Base-by-base conservation (phyloP, 2,329 filamentous ascomycete genomes). In the Aspergillus clavatus region DNA sequence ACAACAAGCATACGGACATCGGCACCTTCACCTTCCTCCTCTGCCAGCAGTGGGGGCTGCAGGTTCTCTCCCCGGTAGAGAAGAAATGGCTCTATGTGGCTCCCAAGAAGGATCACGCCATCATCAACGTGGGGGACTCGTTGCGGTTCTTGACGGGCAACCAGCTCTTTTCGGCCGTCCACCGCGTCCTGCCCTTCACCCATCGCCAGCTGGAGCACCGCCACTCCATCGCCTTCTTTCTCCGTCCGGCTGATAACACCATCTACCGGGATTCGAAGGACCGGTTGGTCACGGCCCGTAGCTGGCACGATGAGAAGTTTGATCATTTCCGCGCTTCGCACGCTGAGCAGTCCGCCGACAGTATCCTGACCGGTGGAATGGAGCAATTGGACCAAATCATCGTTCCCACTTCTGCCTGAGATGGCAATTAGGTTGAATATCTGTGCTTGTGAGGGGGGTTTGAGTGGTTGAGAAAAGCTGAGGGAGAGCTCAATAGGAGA, bases 81-180 rank as follows among this genome's bases (percentile, higher is more conserved):
- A 64, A 68, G 24, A 69, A 73, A 56, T 79, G 77, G 69, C 71
- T 71, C 36, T 80, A 78, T 62, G 75, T 81, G 7, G 72, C 66
- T 46, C 78, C 79, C 40, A 72, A 70, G 55, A 58, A 63, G 0
- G 76, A 76, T 45, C 71, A 68, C 51, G 79, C 78, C 24, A 71
- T 82, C 56, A 69, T 81, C 53, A 76, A 82, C 61, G 74, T 82
- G 12, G 79, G 79, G 47, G 79, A 82, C 68, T 78, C 76, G 21
- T 69, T 82, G 50, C 73, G 35, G 1, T 38, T 42, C 8, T 38
- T 48, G 11, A 40, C 51, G 1, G 43, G 42, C 4, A 38, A 38
- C 3, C 12, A 19, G 8, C 33, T 52, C 3, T 22, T 16, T 1
- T 36, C 29, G 3, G 35, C 28, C 14, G 27, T 41, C 4, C 43